Evolutionary conservation across 768 basidiomycete species (phyloP), one percentile per base, ranked within the genome.

Genomic region (Dioszegia hungarica): DNA sequence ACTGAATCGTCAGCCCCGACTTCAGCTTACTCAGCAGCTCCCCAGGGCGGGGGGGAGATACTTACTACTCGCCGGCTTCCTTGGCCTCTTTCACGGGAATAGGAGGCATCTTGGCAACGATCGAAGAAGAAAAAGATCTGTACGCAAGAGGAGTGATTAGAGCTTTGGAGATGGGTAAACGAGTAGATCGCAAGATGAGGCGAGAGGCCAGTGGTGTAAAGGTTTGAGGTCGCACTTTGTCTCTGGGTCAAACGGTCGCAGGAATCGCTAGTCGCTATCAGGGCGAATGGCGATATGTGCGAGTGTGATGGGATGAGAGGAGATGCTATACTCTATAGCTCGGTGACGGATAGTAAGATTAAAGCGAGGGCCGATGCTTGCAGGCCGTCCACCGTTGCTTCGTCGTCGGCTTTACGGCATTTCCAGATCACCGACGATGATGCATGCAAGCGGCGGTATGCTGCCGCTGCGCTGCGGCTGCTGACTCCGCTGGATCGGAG

Each of bases 1-100:
- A 74, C 71, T 73, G 44, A 37, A 15, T 19, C 17, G 31, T 62
- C 57, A 62, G 64, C 54, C 88, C 90, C 72, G 82, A 83, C 40
- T 85, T 84, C 29, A 45, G 22, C 28, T 15, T 9, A 27, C 22
- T 28, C 19, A 29, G n/a, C 24, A 17, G 24, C 33, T 24, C 24
- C 17, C 20, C 33, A 20, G 5, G 20, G 41, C n/a, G n/a, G 20
- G 19, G 12, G 17, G 43, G 38, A 22, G 19, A 33, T n/a, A 70
- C 68, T 56, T 49, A 70, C 68, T 75, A 75, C 48, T 74, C 66
- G 31, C 61, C 60, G 12, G 59, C 39, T 28, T 72, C 58, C 34
- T 68, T 52, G 15, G 69, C 67, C 25, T 70, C 59, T 28, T 59
- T 57, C 36, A 66, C 67, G 31, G 55, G 59, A 28, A 75, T 47